These are phyloP conservation scores for Yarrowia hollandica DNA, from an alignment of 805 yeast genomes.

Conservation along the genomic window DNA sequence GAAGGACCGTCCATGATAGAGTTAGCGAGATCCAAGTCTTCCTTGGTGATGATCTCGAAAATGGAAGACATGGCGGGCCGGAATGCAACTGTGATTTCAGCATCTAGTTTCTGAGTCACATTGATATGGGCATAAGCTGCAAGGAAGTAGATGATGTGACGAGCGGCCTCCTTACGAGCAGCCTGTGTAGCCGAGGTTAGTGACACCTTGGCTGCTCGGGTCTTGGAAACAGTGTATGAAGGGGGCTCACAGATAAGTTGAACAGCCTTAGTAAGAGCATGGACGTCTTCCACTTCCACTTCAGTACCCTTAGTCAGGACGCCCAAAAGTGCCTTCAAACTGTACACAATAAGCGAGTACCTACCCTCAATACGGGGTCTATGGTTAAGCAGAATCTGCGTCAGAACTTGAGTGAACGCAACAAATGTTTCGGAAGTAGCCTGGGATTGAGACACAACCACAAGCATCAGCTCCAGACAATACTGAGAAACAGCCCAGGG, in stretches of 20 bases:
- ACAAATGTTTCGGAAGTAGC: slow-evolving; percentile 42
- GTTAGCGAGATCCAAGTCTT: slow-evolving; percentile 63
- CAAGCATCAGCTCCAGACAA: slow-evolving; percentile 56
- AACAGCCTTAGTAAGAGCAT: slow-evolving; percentile 57
- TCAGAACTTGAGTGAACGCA: slow-evolving; percentile 50
- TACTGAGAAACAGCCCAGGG: slow-evolving; percentile 67
- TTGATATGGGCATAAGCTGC: slow-evolving; percentile 58
- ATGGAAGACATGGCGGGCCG: slow-evolving; percentile 59
- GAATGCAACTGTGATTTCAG: slow-evolving; percentile 51
- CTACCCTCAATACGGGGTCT: slow-evolving; percentile 70
- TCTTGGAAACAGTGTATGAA: slow-evolving; percentile 37
- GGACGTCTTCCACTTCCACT: slow-evolving; percentile 45
- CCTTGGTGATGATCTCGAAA: slow-evolving; percentile 66
- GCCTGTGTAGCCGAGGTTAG: slow-evolving; percentile 57
- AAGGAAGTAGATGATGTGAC: slow-evolving; percentile 59
- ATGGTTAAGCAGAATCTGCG: slow-evolving; percentile 65
- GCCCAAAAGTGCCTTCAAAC: slow-evolving; percentile 52
- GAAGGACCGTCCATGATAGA: slow-evolving; percentile 69
- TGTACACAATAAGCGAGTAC: slow-evolving; percentile 61
- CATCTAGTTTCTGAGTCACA: slow-evolving; percentile 51
- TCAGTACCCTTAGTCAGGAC: slow-evolving; percentile 23
- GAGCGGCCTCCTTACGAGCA: slow-evolving; percentile 59
- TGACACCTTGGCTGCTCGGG: slow-evolving; percentile 44
- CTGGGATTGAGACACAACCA: slow-evolving; percentile 42
- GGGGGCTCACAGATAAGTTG: slow-evolving; percentile 75